phyloP scores from a whole-genome alignment of 257 asterid genomes.

The Gardenia jasminoides region DNA sequence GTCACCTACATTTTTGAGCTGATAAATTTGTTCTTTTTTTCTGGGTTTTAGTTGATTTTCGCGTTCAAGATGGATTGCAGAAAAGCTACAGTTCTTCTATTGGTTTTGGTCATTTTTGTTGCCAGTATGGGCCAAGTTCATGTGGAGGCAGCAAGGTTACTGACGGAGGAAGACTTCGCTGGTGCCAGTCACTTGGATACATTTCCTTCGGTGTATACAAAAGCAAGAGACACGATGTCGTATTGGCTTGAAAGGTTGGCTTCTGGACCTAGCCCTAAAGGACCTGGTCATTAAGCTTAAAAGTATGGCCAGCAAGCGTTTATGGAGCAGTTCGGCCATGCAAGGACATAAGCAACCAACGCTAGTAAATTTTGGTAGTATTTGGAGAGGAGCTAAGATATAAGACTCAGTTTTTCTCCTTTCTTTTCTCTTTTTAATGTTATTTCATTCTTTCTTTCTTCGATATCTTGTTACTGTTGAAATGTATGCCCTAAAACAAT shows the following conservation, averaged over 20 bases:
- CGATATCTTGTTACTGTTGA: too few species aligned
- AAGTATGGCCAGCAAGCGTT: background rate
- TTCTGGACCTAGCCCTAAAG: constrained; percentile 33
- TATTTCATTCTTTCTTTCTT: too few species aligned
- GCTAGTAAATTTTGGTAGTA: too few species aligned
- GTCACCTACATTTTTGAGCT: background rate
- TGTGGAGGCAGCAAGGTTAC: constrained; percentile 19
- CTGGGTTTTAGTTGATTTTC: background rate
- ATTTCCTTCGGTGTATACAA: too few species aligned
- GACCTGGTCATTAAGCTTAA: constrained; percentile 25
- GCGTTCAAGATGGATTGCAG: background rate
- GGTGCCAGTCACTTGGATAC: constrained; percentile 8
- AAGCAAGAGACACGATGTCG: too few species aligned
- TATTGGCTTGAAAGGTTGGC: constrained; percentile 16
- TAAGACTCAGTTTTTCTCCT: too few species aligned
- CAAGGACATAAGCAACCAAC: too few species aligned
- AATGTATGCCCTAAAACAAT: too few species aligned
- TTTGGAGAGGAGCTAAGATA: too few species aligned
- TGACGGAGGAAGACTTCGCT: constrained; percentile 9
- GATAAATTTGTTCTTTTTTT: background rate
- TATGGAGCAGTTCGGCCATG: background rate
- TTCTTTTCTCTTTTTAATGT: too few species aligned
- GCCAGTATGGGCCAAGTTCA: constrained; percentile 4
- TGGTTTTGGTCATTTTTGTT: constrained; percentile 6
- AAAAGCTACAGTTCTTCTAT: background rate